phyloP scores from a whole-genome alignment of 2,329 filamentous ascomycete genomes.

The Rachicladosporium sp. region DNA sequence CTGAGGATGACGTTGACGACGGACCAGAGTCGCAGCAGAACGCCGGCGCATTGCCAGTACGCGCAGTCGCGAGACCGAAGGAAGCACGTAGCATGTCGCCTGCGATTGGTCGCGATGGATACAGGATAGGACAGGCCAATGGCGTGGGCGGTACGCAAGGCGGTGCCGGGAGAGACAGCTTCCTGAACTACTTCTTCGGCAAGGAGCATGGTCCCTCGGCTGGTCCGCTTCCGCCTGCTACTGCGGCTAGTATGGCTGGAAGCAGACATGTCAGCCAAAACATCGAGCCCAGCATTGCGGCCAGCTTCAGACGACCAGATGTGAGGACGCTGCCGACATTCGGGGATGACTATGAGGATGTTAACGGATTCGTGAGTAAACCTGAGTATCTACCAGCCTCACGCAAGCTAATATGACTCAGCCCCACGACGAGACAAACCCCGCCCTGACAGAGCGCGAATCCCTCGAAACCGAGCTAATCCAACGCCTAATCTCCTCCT shows the following conservation, averaged over 20 bases:
- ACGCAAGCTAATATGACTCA: constrained; percentile 3
- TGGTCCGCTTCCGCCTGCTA: constrained; percentile 23
- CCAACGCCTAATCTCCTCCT: constrained; percentile 87
- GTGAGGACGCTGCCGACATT: constrained; percentile 30
- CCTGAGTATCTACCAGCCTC: neutral
- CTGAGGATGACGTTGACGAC: constrained; percentile 47
- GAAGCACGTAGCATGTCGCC: constrained; percentile 71
- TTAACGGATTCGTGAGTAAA: constrained; percentile 16
- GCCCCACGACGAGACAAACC: constrained; percentile 23
- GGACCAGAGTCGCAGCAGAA: constrained; percentile 29
- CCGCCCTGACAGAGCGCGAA: constrained; percentile 86
- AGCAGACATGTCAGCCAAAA: constrained; percentile 65
- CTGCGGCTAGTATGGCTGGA: constrained; percentile 26
- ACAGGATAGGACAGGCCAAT: constrained; percentile 14
- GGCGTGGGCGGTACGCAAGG: constrained; percentile 19
- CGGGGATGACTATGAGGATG: constrained; percentile 35
- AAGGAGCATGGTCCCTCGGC: constrained; percentile 59
- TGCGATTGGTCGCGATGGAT: constrained; percentile 45
- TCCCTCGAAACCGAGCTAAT: constrained; percentile 97
- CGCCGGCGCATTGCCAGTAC: constrained; percentile 40
- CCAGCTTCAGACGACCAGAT: constrained; percentile 64
- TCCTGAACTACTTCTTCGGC: constrained; percentile 97
- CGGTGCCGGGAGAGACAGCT: constrained; percentile 70
- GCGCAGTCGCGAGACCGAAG: constrained; percentile 36
- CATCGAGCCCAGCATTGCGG: constrained; percentile 68